Percentiles rank a stretch among this genome's conserved stretches.
phyloP scores from a whole-genome alignment of 2,329 filamentous ascomycete species.

The Neofusicoccum laricinum region DNA sequence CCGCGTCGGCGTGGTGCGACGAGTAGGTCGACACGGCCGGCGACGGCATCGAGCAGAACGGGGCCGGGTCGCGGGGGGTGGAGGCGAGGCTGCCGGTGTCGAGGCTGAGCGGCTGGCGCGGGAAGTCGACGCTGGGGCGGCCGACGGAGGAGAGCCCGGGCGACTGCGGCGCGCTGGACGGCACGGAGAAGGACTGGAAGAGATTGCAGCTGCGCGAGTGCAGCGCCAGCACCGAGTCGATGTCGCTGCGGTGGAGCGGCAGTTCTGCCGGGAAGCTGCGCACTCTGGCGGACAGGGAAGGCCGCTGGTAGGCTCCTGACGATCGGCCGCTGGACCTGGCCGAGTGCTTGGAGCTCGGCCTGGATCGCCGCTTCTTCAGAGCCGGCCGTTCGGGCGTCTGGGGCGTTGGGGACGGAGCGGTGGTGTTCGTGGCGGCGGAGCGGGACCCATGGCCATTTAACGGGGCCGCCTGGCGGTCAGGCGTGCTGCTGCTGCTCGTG shows the following conservation, averaged over 20 bases:
- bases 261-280: slow-evolving; percentile 32
- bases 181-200: background rate
- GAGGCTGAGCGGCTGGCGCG: background rate
- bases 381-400: background rate
- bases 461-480: background rate
- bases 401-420: background rate
- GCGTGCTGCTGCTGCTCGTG: background rate
- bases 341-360: slow-evolving; percentile 15
- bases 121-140: slow-evolving; percentile 9
- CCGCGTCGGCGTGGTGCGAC: background rate
- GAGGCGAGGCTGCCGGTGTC: background rate
- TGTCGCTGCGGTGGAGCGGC: slow-evolving; percentile 27
- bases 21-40: slow-evolving; percentile 1
- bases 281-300: slow-evolving; percentile 17
- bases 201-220: slow-evolving; percentile 39
- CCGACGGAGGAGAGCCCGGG: slow-evolving; percentile 2
- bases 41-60: background rate
- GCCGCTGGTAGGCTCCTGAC: background rate
- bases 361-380: slow-evolving; percentile 6
- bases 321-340: background rate
- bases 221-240: slow-evolving; percentile 39
- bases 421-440: background rate
- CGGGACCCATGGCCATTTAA: background rate
- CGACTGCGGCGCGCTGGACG: slow-evolving; percentile 8
- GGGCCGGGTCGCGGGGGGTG: background rate